Evolutionary conservation across 192 early-diverging fungal species (phyloP).

Genomic region (Rhizoclosmatium sp.): DNA sequence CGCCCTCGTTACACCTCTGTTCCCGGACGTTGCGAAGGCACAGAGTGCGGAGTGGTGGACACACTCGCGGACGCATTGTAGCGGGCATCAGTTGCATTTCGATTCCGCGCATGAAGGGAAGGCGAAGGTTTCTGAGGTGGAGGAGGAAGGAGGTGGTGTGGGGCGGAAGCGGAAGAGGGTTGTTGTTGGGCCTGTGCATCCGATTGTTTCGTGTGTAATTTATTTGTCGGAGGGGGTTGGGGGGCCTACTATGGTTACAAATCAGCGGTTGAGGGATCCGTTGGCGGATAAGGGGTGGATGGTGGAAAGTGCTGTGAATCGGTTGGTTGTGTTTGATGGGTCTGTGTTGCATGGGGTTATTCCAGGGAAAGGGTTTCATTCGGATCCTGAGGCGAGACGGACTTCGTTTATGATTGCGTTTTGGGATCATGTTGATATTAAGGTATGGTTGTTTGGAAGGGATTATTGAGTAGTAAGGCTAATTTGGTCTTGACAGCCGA

Average conservation of each 20-base stretch:
- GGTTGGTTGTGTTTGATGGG: constrained; percentile 43
- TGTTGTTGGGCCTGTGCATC: constrained; percentile 38
- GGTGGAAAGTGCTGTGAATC: constrained; percentile 66
- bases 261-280: constrained; percentile 45
- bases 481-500: not conserved
- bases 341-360: constrained; percentile 46
- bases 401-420: constrained; percentile 48
- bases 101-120: constrained; percentile 37
- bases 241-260: constrained; percentile 46
- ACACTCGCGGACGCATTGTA: constrained; percentile 35
- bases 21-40: constrained; percentile 28
- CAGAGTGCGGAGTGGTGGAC: constrained; percentile 45
- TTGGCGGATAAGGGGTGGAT: constrained; percentile 49
- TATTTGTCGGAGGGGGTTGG: constrained; percentile 41
- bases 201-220: constrained; percentile 38
- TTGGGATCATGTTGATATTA: constrained; percentile 43
- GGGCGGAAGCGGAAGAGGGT: not conserved
- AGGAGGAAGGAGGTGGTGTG: no score
- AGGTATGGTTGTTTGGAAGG: constrained; percentile 4
- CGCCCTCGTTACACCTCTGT: constrained; percentile 3
- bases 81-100: constrained; percentile 49
- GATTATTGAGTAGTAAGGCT: not conserved
- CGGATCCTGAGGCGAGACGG: constrained; percentile 21
- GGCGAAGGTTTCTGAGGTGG: not conserved
- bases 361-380: constrained; percentile 31